Base-by-base conservation (phyloP, 306 rosid species). In the Hippophae rhamnoides region DNA sequence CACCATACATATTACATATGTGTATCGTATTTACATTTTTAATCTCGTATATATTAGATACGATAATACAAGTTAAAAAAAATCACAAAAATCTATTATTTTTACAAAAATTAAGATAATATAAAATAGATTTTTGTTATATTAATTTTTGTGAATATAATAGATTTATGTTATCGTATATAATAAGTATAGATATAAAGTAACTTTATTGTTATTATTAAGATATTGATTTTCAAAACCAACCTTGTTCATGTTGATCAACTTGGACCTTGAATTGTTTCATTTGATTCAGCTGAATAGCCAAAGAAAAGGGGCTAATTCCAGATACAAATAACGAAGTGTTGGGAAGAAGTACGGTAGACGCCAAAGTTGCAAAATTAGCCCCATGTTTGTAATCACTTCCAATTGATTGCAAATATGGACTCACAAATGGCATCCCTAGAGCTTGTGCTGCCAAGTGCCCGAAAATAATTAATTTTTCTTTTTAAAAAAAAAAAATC, bases 231-330 rank as follows among this genome's bases (percentile, higher is more conserved):
- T 50, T 41, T 40, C 14, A 54, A 43, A 73, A 1, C 2, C 13
- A 13, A 79, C 90, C 82, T 56, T 41, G 66, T 45, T 25, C 7
- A 50, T 74, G 63, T 56, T 83, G 78, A 43, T 62, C 61, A 54
- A 87, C 96, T 67, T 12, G 77, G 64, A 66, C 59, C 79, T 78
- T 87, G 82, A 87, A 85, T 41, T 86, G 84, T 71, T 67, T 57
- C 78, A 90, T 74, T 69, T 90, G 98, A 51, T 68, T 85, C 65
- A 90, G 82, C 68, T 87, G 95, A 52, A 90, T 85, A n/a, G 76
- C 81, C 13, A 85, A 86, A 49, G 81, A 68, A 59, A 87, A 90
- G 13, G 96, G 96, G 67, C 95, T 90, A 6, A 89, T 78, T 7
- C 95, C 95, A 41, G 81, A 64, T 11, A 76, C 74, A 67, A 57